Evolutionary conservation across 768 basidiomycete species (phyloP).

Genomic region (Boletus tomentosulus): DNA sequence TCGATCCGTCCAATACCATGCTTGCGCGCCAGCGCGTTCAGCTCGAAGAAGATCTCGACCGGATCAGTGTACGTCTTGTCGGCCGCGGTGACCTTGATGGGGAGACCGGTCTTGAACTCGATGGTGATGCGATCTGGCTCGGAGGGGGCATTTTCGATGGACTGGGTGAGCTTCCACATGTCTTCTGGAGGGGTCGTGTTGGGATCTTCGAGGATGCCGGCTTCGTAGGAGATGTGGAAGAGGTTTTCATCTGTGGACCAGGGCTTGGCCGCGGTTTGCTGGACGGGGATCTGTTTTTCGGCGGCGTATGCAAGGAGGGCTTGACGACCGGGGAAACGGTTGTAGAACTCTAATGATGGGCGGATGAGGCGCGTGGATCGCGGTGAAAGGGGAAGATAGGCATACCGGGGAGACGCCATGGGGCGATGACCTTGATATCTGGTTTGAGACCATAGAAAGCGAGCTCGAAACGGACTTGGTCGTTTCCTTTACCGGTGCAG

Average conservation of each 20-base stretch:
- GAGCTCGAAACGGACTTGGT: constrained; percentile 98
- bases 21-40: constrained; percentile 89
- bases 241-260: constrained; percentile 99
- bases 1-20: constrained; percentile 97
- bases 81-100: constrained; percentile 69
- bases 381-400: not conserved
- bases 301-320: constrained; percentile 89
- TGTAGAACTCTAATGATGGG: constrained; percentile 78
- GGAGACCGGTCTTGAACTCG: constrained; percentile 85
- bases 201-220: constrained; percentile 97
- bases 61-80: constrained; percentile 76
- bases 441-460: constrained; percentile 99
- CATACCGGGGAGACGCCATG: constrained; percentile 91
- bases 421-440: constrained; percentile 97
- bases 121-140: constrained; percentile 77
- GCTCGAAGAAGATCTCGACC: constrained; percentile 88
- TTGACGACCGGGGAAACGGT: constrained; percentile 93
- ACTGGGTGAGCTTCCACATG: constrained; percentile 98
- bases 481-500: constrained; percentile 99
- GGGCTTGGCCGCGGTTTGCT: constrained; percentile 93
- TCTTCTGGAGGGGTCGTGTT: constrained; percentile 89
- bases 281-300: constrained; percentile 84
- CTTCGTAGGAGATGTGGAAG: constrained; percentile 99
- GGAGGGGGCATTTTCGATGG: constrained; percentile 76
- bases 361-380: not conserved